Base-by-base conservation (phyloP, 352 stramenopile species). In the Lagenidium giganteum region DNA sequence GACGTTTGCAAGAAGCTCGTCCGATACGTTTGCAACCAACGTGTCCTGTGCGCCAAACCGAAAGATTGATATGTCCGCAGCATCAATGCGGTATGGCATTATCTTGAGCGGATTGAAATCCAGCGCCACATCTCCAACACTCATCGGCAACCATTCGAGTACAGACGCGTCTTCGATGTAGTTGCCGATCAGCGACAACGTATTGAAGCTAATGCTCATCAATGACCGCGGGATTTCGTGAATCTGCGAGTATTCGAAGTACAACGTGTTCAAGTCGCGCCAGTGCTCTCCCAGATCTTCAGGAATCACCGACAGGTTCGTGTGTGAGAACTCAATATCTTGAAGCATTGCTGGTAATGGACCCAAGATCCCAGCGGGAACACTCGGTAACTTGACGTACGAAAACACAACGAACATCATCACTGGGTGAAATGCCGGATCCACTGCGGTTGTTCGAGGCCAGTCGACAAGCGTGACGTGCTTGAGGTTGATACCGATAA, bases 401-500 rank as follows among this genome's bases (percentile, higher is more conserved):
- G 0, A 62, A 39, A n/a, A 72, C n/a, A n/a, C n/a, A n/a, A n/a
- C n/a, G n/a, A n/a, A n/a, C n/a, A n/a, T n/a, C n/a, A n/a, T n/a
- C n/a, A n/a, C 32, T 16, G 53, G 17, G 33, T 72, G 57, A 13
- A 30, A 50, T 20, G 18, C 25, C 8, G 34, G n/a, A 24, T 63
- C 66, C 3, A 72, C 18, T 17, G 62, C 62, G n/a, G n/a, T n/a
- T n/a, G n/a, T n/a, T n/a, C n/a, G n/a, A n/a, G n/a, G n/a, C 57
- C 62, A 69, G 9, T 25, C 36, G 2, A 49, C 42, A 26, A 72
- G 52, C 5, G 45, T 69, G 22, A 54, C 57, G 41, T 72, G 68
- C 46, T 68, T 69, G 12, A 72, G 8, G 29, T 64, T 37, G 27
- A 72, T 44, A 30, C 64, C 64, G 42, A 68, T 45, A 23, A 72